Evolutionary conservation across 176 grass and related monocot species (phyloP).

Genomic region (Stipa capillata): DNA sequence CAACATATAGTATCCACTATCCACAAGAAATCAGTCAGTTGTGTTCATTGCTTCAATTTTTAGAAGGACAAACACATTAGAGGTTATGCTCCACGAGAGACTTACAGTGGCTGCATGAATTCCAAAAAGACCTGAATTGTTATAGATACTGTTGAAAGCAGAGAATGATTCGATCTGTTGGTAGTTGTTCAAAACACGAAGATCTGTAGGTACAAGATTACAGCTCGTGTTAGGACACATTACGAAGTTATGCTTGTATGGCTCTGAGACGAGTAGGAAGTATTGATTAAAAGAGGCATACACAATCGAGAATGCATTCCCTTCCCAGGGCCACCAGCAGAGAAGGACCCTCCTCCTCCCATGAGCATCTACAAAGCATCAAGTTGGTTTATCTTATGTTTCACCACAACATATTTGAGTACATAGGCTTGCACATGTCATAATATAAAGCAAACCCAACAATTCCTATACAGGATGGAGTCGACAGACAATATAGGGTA

Average conservation of each 20-base stretch:
- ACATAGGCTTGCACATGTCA: neutral
- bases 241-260: neutral
- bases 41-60: conserved; percentile 2
- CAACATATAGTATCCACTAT: neutral
- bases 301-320: conserved; percentile 90
- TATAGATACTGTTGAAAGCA: conserved; percentile 84
- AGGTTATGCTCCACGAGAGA: conserved; percentile 1
- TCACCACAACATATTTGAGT: neutral
- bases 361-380: conserved; percentile 72
- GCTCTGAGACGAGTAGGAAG: neutral
- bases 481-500: neutral
- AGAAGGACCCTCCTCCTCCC: conserved; percentile 87
- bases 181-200: conserved; percentile 62
- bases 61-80: neutral
- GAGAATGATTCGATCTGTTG: conserved; percentile 70
- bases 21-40: neutral
- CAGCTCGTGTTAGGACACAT: neutral
- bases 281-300: conserved; percentile 26
- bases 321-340: conserved; percentile 84
- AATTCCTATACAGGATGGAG: neutral
- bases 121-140: conserved; percentile 82
- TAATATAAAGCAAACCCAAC: neutral
- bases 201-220: conserved; percentile 48
- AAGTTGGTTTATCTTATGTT: neutral
- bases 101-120: conserved; percentile 73